phyloP scores from a whole-genome alignment of 2,329 filamentous ascomycete genomes.

The Cladosporium sp. region DNA sequence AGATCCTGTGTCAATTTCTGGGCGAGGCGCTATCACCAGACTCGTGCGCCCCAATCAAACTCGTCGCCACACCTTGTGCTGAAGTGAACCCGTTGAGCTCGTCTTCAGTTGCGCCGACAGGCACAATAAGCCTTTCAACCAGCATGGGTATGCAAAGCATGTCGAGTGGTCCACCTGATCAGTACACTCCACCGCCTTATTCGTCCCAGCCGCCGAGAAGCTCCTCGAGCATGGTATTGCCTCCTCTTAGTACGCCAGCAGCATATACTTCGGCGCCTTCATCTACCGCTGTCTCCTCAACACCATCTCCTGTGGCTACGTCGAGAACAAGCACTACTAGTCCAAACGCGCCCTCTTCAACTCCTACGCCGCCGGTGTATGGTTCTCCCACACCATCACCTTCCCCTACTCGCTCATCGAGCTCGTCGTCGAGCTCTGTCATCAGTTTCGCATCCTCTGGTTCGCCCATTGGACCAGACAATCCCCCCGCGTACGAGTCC shows the following conservation, averaged over 20 bases:
- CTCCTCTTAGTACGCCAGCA: neutral
- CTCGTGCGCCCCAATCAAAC: conserved; percentile 26
- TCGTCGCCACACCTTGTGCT: conserved; percentile 24
- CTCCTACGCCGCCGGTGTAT: neutral
- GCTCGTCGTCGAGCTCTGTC: neutral
- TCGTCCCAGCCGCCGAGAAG: neutral
- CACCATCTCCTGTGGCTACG: neutral
- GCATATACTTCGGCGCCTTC: neutral
- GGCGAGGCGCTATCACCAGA: conserved; percentile 21
- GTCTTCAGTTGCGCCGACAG: neutral
- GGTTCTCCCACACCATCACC: neutral
- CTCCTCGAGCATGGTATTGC: neutral
- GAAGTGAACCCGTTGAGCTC: conserved; percentile 9
- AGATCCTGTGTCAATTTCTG: conserved; percentile 28
- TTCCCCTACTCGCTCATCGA: neutral
- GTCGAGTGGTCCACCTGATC: neutral
- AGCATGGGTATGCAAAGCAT: conserved; percentile 14
- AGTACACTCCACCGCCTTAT: conserved; percentile 1
- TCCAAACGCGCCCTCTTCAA: neutral
- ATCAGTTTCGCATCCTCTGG: conserved; percentile 9
- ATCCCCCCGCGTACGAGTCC: neutral
- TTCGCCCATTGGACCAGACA: conserved; percentile 8
- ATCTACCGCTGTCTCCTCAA: neutral
- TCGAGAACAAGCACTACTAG: neutral
- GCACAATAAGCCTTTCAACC: conserved; percentile 7